A percentile compares a stretch with the other conserved stretches of the same genome.
phyloP scores from a whole-genome alignment of 2,329 filamentous ascomycete genomes.

The Alternaria ethzedia region DNA sequence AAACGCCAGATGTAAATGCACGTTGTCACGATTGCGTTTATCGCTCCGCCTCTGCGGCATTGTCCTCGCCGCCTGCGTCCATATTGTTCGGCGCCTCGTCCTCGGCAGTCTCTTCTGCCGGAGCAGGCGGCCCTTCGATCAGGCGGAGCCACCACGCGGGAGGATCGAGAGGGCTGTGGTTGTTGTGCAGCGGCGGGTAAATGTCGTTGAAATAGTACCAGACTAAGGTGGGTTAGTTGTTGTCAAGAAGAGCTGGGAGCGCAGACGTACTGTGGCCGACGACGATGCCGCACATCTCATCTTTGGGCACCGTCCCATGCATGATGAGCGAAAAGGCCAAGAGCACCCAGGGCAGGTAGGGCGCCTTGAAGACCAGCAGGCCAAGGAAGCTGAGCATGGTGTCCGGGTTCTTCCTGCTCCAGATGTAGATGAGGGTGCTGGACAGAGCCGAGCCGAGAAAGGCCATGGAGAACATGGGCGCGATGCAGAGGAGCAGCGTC shows the following conservation, averaged over 20 bases:
- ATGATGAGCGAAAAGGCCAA: constrained; percentile 92
- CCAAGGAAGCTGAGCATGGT: constrained; percentile 86
- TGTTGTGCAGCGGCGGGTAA: constrained; percentile 87
- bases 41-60: constrained; percentile 19
- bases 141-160: constrained; percentile 88
- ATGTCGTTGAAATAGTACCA: constrained; percentile 99
- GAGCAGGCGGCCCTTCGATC: constrained; percentile 63
- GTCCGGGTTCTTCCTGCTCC: constrained; percentile 93
- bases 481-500: constrained; percentile 77
- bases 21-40: constrained; percentile 6
- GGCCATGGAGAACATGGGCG: constrained; percentile 86
- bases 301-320: constrained; percentile 87
- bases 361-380: constrained; percentile 87
- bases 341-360: constrained; percentile 94
- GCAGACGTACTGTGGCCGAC: constrained; percentile 73
- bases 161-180: constrained; percentile 84
- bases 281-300: constrained; percentile 93
- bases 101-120: constrained; percentile 21
- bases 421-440: constrained; percentile 95
- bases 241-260: not conserved
- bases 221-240: constrained; percentile 54
- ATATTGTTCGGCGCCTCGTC: constrained; percentile 13
- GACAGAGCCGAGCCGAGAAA: constrained; percentile 94
- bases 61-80: constrained; percentile 4
- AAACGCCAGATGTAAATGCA: constrained; percentile 23